Evolutionary conservation across 441 rosid genomes (phyloP), one percentile per base, ranked within the genome.

Genomic region (Bocquillonia castaneifolia): DNA sequence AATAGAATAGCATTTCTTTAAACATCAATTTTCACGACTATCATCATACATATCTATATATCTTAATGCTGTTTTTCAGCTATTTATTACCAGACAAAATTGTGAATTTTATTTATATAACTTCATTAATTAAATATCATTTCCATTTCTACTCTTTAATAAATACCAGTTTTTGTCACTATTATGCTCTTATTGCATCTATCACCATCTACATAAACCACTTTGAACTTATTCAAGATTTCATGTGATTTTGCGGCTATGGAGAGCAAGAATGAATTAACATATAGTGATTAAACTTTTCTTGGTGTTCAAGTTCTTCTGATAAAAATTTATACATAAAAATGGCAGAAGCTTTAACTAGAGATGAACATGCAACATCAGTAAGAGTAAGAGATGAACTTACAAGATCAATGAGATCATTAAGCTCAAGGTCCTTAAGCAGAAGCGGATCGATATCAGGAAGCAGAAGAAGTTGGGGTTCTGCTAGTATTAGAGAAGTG

Each of bases 391-490:
- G 80, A 63, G 81, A 75, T 51, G 81, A 79, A 48, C 78, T 82
- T 4, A 69, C 77, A 13, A 76, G 83, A 64, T 63, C 85, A 10
- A 25, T 78, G 73, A 78, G 85, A 67, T 62, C 84, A 5, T 17
- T 73, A 64, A 80, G 83, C 64, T 57, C 23, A 12, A 64, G 76
- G 36, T 79, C 85, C 1, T 32, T 69, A 75, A 80, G 85, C 77
- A 70, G 73, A 52, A 82, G 82, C 53, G 31, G 72, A 29, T 68
- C 75, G 20, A 6, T 1, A 15, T 82, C 83, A 10, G 61, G 67
- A 0, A 84, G 88, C 59, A 60, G 65, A 48, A 72, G 64, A 51
- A 70, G 73, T 31, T 82, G 85, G 87, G 80, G 70, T n/a, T 82
- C 88, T 0, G 74, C 73, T 0, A 80, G 88, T 42, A 53, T 83